Conservation (phyloP, 345 rosid genomes). For the Eucalyptus globulus region DNA sequence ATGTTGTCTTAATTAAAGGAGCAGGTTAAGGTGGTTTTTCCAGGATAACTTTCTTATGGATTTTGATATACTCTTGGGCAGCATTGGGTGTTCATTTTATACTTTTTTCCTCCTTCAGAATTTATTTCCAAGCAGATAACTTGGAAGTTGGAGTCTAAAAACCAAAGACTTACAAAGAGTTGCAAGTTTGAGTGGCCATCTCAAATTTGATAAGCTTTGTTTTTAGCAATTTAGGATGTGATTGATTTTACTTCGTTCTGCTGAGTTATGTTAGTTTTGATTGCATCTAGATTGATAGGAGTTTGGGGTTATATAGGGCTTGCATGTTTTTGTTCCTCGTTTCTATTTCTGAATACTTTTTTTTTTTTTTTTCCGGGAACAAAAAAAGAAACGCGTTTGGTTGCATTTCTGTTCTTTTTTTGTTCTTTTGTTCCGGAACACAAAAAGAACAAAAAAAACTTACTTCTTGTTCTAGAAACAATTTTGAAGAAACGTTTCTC, state of each 20-base stretch:
- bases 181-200: background rate
- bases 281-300: background rate
- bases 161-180: background rate
- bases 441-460: no score
- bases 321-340: no score
- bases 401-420: no score
- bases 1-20: background rate
- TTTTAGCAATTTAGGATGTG: background rate
- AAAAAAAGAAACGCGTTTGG: no score
- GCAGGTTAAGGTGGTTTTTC: background rate
- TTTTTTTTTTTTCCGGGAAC: no score
- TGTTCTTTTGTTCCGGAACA: no score
- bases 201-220: background rate
- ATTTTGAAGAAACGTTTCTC: no score
- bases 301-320: background rate
- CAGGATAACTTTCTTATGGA: background rate
- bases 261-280: background rate
- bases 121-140: background rate
- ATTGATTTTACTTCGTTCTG: background rate
- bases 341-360: no score
- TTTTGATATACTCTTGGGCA: background rate
- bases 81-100: background rate
- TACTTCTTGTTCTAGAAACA: no score
- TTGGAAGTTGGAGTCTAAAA: background rate
- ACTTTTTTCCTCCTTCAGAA: background rate